Base-by-base conservation (phyloP, 2,329 filamentous ascomycete genomes). In the Pseudogymnoascus sp. region DNA sequence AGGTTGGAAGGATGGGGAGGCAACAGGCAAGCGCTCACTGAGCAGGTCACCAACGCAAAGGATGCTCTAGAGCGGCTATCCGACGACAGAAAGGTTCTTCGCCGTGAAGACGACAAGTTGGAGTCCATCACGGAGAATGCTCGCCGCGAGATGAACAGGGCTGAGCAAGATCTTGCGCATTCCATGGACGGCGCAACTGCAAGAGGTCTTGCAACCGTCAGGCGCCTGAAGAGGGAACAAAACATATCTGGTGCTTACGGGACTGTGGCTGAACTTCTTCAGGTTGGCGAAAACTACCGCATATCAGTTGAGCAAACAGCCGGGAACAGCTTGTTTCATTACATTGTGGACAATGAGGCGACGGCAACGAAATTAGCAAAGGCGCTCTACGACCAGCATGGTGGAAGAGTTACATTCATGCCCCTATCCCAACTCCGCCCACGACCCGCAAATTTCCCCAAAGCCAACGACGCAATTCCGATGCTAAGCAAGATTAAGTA, bases 321-420 rank as follows among this genome's bases (percentile, higher is more conserved):
- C 2, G 94, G 94, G 15, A 87, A 87, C 65, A 96, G 91, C 71
- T 80, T 99, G 7, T 99, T 99, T 75, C 91, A 99, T 74, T 96
- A 96, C 66, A 86, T 99, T 9, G 93, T 97, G 43, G 93, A 99
- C 72, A 93, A 88, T 58, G 91, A 95, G 63, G 85, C 89, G 39
- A 97, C 92, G 0, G 91, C 92, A 0, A 91, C 90, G 1, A 84
- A 85, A 66, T 83, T 97, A 35, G 85, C 94, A 43, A 88, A 93
- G 66, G 82, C 86, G 12, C 79, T 99, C 28, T 88, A 91, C 71
- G 87, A 86, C 65, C 85, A 90, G 66, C 88, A 86, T 63, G 88
- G 89, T 14, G 94, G 94, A 11, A 85, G 94, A 70, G 83, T 99
- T 15, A 99, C 95, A 0, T 97, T 97, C 70, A 93, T 97, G 82